These are phyloP conservation scores for Pseudomassariella vexata DNA, from an alignment of 2,329 filamentous ascomycete species.

Conservation along the genomic window DNA sequence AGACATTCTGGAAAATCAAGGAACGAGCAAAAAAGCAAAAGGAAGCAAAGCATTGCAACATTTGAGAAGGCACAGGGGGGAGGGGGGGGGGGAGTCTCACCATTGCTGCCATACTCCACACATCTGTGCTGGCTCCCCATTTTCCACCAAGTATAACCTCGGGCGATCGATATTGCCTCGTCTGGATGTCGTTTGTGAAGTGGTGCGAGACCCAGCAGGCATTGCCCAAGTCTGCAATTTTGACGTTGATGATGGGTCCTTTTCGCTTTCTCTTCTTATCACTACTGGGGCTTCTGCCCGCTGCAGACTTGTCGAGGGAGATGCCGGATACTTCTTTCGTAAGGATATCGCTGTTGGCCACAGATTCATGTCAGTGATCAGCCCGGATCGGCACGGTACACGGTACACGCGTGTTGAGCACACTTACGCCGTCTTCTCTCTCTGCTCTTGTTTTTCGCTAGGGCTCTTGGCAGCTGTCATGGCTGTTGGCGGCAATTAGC, in stretches of 20 bases:
- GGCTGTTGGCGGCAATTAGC: constrained; percentile 21
- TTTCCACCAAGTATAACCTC: constrained; percentile 95
- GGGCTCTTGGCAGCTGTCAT: constrained; percentile 44
- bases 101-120: constrained; percentile 99
- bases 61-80: not conserved
- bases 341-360: constrained; percentile 64
- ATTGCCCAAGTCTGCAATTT: constrained; percentile 97
- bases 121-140: constrained; percentile 98
- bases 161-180: constrained; percentile 90
- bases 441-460: constrained; percentile 68
- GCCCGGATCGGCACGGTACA: constrained; percentile 4
- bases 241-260: constrained; percentile 79
- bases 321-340: constrained; percentile 93
- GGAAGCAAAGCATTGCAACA: not conserved
- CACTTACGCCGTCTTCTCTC: constrained; percentile 90
- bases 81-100: constrained; percentile 45
- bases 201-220: constrained; percentile 99
- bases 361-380: not conserved
- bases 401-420: constrained; percentile 8
- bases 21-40: not conserved
- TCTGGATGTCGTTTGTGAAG: constrained; percentile 99
- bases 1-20: no score
- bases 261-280: constrained; percentile 57
- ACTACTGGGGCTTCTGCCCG: constrained; percentile 35
- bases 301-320: constrained; percentile 69